A percentile compares a stretch with the other conserved stretches of the same genome.
Conservation (phyloP, 2,329 filamentous ascomycete species). For the Colletotrichum navitas region DNA sequence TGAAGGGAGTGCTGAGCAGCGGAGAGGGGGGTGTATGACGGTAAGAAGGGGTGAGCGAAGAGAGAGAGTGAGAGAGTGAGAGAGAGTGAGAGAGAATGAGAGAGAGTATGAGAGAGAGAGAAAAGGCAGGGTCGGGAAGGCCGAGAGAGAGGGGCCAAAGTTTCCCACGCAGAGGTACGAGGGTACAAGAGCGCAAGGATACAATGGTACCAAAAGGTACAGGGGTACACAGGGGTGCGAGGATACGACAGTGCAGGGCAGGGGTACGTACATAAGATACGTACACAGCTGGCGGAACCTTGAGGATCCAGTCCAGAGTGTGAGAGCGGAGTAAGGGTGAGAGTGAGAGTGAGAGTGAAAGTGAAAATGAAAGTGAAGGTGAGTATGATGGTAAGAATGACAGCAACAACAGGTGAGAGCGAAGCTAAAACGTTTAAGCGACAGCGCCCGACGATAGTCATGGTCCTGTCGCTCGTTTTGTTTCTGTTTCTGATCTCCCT, state of each 20-base stretch:
- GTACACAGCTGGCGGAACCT: too few species aligned
- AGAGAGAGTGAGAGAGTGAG: not conserved
- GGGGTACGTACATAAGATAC: too few species aligned
- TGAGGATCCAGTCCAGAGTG: too few species aligned
- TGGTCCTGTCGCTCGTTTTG: not conserved
- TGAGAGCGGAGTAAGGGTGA: not conserved
- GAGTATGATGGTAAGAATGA: not conserved
- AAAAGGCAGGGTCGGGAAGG: constrained; percentile 29
- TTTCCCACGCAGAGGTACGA: not conserved
- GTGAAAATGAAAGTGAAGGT: not conserved
- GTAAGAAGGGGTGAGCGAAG: not conserved
- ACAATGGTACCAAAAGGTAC: not conserved
- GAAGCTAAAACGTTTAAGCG: not conserved
- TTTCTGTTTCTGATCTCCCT: not conserved
- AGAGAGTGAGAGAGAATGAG: not conserved
- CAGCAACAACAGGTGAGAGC: not conserved
- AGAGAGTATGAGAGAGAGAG: not conserved
- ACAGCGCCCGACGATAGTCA: constrained; percentile 14
- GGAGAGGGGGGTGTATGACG: not conserved
- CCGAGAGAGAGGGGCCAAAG: constrained; percentile 27
- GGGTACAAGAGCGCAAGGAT: not conserved
- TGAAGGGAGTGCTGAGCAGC: not conserved
- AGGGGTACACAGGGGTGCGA: not conserved
- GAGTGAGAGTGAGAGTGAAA: not conserved
- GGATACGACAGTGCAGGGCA: not conserved